Conservation (phyloP, 805 yeast species). For the Jamesozyma gamospora region DNA sequence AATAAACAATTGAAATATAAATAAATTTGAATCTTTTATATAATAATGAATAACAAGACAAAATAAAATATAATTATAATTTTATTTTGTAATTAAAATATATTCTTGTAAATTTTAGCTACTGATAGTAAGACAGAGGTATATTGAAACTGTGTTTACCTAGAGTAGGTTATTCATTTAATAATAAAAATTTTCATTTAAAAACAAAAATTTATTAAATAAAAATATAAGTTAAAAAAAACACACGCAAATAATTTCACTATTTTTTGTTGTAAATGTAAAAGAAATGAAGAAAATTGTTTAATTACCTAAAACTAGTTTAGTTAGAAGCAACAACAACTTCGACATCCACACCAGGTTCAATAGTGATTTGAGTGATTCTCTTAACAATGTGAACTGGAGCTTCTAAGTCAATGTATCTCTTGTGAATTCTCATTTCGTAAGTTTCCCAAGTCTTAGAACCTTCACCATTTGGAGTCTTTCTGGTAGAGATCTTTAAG, state of each 20-base stretch:
- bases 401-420: constrained; percentile 96
- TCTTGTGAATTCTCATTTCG: constrained; percentile 99
- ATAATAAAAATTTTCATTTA: neutral
- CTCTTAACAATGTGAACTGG: constrained; percentile 89
- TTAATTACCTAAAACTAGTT: constrained; percentile 1
- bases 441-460: constrained; percentile 99
- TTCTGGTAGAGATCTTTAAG: constrained; percentile 97
- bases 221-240: neutral
- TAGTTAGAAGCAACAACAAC: constrained; percentile 59
- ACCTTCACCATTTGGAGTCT: constrained; percentile 99
- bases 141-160: constrained; percentile 31
- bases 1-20: no score
- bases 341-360: constrained; percentile 98
- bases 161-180: constrained; percentile 27
- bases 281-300: constrained; percentile 1
- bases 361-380: constrained; percentile 95
- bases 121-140: constrained; percentile 34
- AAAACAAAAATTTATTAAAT: neutral
- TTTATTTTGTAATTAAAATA: no score
- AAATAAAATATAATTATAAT: no score
- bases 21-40: no score
- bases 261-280: constrained; percentile 1
- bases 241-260: constrained; percentile 2
- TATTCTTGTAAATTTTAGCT: constrained; percentile 20
- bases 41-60: neutral